Conservation (phyloP, 2,329 filamentous ascomycete genomes). For the Fusarium udum region DNA sequence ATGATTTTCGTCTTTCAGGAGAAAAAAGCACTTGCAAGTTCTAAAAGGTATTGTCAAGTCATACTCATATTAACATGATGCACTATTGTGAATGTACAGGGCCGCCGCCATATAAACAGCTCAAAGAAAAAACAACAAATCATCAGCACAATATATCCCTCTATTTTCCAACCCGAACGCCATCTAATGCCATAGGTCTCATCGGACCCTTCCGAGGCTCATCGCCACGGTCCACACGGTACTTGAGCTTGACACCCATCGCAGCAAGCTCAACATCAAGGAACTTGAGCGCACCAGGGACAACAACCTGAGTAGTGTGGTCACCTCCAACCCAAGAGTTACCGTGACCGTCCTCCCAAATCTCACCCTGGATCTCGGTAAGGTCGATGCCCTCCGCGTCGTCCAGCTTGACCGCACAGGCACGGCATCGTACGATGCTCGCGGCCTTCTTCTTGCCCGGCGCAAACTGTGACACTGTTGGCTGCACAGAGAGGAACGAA, state of each 20-base stretch:
- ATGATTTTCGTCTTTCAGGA: too few species aligned
- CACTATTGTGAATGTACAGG: slow-evolving; percentile 26
- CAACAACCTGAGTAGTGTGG: slow-evolving; percentile 88
- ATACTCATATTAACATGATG: slow-evolving; percentile 33
- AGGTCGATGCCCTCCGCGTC: slow-evolving; percentile 66
- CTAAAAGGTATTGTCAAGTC: slow-evolving; percentile 13
- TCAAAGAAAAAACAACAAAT: slow-evolving; percentile 31
- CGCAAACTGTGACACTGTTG: slow-evolving; percentile 72
- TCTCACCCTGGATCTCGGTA: slow-evolving; percentile 71
- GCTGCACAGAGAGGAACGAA: slow-evolving; percentile 88
- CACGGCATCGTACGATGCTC: slow-evolving; percentile 79
- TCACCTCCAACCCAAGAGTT: slow-evolving; percentile 87
- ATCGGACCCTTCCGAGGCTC: slow-evolving; percentile 64
- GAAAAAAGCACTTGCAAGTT: neutral
- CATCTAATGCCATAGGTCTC: slow-evolving; percentile 50
- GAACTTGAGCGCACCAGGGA: slow-evolving; percentile 92
- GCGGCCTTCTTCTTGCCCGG: slow-evolving; percentile 72
- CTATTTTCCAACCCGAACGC: slow-evolving; percentile 45
- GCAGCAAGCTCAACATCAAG: slow-evolving; percentile 94
- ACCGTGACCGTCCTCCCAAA: slow-evolving; percentile 93
- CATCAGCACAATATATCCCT: slow-evolving; percentile 19
- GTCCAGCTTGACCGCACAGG: slow-evolving; percentile 73
- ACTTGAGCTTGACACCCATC: slow-evolving; percentile 97
- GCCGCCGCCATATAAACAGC: slow-evolving; percentile 25
- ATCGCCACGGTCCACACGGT: slow-evolving; percentile 73